Conservation (phyloP, 2,329 filamentous ascomycete genomes). For the Laburnicola sp. region DNA sequence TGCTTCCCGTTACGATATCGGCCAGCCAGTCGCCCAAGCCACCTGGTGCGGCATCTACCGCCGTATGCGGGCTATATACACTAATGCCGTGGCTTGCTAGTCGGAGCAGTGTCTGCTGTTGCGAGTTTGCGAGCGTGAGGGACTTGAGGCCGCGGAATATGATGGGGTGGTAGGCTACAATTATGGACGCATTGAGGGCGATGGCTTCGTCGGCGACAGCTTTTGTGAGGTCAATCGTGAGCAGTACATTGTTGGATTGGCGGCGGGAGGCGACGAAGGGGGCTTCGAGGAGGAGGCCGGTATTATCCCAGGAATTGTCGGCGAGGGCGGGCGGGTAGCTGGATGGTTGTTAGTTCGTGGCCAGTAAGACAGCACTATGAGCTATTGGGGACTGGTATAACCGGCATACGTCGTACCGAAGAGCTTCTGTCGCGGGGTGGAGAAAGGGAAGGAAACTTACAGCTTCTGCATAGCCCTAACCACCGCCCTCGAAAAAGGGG, state of each 20-base stretch:
- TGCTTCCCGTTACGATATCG: slow-evolving; percentile 71
- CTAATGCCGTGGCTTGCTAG: slow-evolving; percentile 86
- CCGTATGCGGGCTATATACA: slow-evolving; percentile 95
- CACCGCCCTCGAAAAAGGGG: slow-evolving; percentile 68
- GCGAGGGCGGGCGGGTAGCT: slow-evolving; percentile 90
- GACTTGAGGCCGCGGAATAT: slow-evolving; percentile 94
- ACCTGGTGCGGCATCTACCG: slow-evolving; percentile 80
- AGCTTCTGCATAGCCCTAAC: slow-evolving; percentile 78
- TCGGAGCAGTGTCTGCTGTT: slow-evolving; percentile 81
- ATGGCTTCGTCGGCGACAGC: slow-evolving; percentile 91
- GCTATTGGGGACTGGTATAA: no score
- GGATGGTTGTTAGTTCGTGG: not conserved
- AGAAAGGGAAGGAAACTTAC: slow-evolving; percentile 53
- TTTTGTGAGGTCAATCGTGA: slow-evolving; percentile 89
- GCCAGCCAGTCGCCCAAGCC: slow-evolving; percentile 95
- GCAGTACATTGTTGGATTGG: slow-evolving; percentile 69
- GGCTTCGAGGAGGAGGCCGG: slow-evolving; percentile 76
- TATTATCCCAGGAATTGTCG: slow-evolving; percentile 93
- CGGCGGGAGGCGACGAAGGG: slow-evolving; percentile 61
- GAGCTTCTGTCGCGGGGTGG: not conserved
- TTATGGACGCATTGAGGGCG: slow-evolving; percentile 69
- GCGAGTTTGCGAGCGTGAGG: slow-evolving; percentile 78
- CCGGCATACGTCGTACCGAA: no score
- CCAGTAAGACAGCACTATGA: no score
- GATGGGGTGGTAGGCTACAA: slow-evolving; percentile 94